These are phyloP conservation scores for Simmondsia chinensis DNA, from an alignment of 148 eudicot species.

Conservation along the genomic window DNA sequence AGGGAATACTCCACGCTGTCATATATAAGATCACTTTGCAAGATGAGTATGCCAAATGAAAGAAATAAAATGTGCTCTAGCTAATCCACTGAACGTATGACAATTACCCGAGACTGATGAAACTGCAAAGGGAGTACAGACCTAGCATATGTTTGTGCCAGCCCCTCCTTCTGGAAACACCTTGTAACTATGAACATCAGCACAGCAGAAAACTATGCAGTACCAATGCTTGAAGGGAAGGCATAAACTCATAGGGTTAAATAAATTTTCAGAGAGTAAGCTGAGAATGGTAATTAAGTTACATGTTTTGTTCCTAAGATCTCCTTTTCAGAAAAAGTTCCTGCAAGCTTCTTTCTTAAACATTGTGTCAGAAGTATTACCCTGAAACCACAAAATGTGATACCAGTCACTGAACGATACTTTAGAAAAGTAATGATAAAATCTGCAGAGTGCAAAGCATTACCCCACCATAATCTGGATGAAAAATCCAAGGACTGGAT, in stretches of 20 bases:
- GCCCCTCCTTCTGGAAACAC: slow-evolving; percentile 64
- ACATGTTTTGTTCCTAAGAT: slow-evolving; percentile 85
- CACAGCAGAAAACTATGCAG: slow-evolving; percentile 17
- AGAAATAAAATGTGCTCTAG: neutral
- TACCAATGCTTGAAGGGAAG: neutral
- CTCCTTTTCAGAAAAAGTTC: slow-evolving; percentile 58
- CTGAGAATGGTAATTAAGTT: slow-evolving; percentile 22
- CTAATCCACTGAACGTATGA: slow-evolving; percentile 4
- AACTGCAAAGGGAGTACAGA: slow-evolving; percentile 35
- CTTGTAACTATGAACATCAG: slow-evolving; percentile 31
- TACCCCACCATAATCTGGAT: slow-evolving; percentile 66
- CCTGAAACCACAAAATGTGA: slow-evolving; percentile 41
- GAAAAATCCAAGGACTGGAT: slow-evolving; percentile 49
- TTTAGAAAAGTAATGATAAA: neutral
- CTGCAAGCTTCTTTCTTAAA: slow-evolving; percentile 62
- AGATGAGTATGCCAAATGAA: slow-evolving; percentile 2
- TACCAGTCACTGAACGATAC: slow-evolving; percentile 1
- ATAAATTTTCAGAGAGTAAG: neutral
- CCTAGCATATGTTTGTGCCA: slow-evolving; percentile 63
- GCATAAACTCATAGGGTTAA: neutral
- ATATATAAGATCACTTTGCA: slow-evolving; percentile 9
- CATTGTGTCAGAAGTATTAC: slow-evolving; percentile 55
- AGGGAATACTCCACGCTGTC: slow-evolving; percentile 44
- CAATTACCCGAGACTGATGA: slow-evolving; percentile 40
- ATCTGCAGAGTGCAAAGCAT: slow-evolving; percentile 1